phyloP scores from a whole-genome alignment of 2,329 filamentous ascomycete genomes.

The Teratosphaeria nubilosa region DNA sequence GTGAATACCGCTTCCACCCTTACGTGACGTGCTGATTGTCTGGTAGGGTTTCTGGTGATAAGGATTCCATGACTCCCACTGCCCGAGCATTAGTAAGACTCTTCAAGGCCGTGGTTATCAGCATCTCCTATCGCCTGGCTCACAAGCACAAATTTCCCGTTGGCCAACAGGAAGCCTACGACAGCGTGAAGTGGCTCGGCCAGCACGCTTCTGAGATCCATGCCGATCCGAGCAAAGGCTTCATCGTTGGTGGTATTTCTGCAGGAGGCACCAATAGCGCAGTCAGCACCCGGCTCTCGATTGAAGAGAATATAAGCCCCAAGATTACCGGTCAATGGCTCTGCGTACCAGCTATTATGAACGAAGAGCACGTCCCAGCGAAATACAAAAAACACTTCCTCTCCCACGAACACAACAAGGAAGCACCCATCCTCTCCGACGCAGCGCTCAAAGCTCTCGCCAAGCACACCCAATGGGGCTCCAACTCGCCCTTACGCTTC shows the following conservation, averaged over 20 bases:
- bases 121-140: conserved; percentile 36
- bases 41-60: conserved; percentile 19
- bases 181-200: conserved; percentile 36
- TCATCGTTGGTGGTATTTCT: conserved; percentile 41
- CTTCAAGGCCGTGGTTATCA: conserved; percentile 33
- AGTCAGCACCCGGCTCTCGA: conserved; percentile 30
- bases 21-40: not conserved
- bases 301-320: conserved; percentile 31
- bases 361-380: conserved; percentile 24
- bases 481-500: conserved; percentile 14
- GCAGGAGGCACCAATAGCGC: conserved; percentile 36
- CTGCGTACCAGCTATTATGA: conserved; percentile 30
- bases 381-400: conserved; percentile 32
- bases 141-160: conserved; percentile 39
- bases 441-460: conserved; percentile 9
- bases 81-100: conserved; percentile 16
- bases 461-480: conserved; percentile 8
- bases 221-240: conserved; percentile 35
- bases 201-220: conserved; percentile 30
- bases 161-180: conserved; percentile 35
- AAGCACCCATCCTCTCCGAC: conserved; percentile 25
- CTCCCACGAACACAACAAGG: conserved; percentile 34
- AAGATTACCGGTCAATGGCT: conserved; percentile 39
- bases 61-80: conserved; percentile 16
- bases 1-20: not conserved